These are phyloP conservation scores for Verticillium isaacii DNA, from an alignment of 2,329 filamentous ascomycete genomes.

Conservation along the genomic window DNA sequence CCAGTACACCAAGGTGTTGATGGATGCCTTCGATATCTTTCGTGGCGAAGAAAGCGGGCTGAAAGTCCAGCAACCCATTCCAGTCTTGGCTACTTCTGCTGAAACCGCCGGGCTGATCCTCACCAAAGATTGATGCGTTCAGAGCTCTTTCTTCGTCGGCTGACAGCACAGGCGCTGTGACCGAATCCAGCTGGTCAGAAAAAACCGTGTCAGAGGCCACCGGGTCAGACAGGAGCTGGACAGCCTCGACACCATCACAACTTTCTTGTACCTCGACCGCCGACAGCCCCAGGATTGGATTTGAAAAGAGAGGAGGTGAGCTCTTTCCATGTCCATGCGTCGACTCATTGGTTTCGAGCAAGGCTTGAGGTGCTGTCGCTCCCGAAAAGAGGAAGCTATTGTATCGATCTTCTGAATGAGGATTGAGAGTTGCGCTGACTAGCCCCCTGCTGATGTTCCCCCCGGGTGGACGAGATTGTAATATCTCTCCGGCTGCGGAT, in stretches of 20 bases:
- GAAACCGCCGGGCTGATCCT: constrained; percentile 1
- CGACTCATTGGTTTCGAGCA: neutral
- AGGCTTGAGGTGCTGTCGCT: neutral
- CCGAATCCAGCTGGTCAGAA: constrained; percentile 10
- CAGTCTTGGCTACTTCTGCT: constrained; percentile 20
- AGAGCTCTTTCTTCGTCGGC: constrained; percentile 15
- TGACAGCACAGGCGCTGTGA: constrained; percentile 9
- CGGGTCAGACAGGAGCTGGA: constrained; percentile 8
- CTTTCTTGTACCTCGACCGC: constrained; percentile 8
- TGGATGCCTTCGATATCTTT: constrained; percentile 1
- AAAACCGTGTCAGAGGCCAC: constrained; percentile 9
- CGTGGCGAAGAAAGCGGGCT: constrained; percentile 35
- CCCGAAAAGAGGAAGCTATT: constrained; percentile 1
- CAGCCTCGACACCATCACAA: constrained; percentile 11
- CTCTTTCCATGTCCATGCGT: neutral
- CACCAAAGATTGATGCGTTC: constrained; percentile 19
- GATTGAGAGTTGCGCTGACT: neutral
- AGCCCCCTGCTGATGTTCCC: neutral
- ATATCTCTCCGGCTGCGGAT: neutral
- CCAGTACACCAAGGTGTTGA: constrained; percentile 31
- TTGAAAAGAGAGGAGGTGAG: neutral
- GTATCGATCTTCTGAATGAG: constrained; percentile 11
- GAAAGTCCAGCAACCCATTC: constrained; percentile 46
- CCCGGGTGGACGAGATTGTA: neutral
- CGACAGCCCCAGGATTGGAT: neutral